These are phyloP conservation scores for Calonectria leucothoes DNA, from an alignment of 2,329 filamentous ascomycete genomes.

Conservation along the genomic window DNA sequence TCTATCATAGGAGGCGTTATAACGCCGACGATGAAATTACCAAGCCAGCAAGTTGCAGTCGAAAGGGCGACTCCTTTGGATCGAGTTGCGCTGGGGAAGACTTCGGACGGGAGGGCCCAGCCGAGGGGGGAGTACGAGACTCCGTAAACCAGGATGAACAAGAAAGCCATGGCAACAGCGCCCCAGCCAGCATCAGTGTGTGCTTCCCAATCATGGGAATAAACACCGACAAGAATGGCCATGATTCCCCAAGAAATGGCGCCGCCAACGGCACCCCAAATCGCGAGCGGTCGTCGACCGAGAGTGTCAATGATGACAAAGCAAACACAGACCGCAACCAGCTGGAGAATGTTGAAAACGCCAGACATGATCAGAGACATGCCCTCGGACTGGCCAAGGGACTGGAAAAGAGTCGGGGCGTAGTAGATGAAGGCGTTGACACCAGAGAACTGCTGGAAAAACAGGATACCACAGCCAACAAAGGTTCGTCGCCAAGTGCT, in stretches of 20 bases:
- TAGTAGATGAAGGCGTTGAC: constrained; percentile 56
- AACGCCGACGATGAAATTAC: constrained; percentile 39
- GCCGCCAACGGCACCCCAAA: constrained; percentile 62
- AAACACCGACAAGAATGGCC: constrained; percentile 61
- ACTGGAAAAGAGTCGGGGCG: constrained; percentile 49
- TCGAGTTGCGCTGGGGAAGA: constrained; percentile 51
- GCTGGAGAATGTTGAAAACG: constrained; percentile 54
- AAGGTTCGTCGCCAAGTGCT: constrained; percentile 20
- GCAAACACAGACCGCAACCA: constrained; percentile 48
- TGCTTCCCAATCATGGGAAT: constrained; percentile 58
- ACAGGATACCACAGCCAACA: constrained; percentile 15
- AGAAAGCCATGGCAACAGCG: constrained; percentile 54
- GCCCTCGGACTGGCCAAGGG: constrained; percentile 14
- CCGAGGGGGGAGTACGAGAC: constrained; percentile 52
- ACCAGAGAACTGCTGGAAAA: constrained; percentile 27
- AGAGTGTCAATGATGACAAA: constrained; percentile 53
- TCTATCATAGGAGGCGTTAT: constrained; percentile 16
- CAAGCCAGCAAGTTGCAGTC: constrained; percentile 52
- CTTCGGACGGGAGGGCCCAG: constrained; percentile 57
- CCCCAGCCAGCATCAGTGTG: constrained; percentile 65
- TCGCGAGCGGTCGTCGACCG: constrained; percentile 56
- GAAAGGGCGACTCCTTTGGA: constrained; percentile 53
- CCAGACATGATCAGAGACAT: constrained; percentile 54
- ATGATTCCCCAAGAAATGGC: constrained; percentile 62
- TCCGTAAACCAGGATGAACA: constrained; percentile 34